Conservation (phyloP, 2,329 filamentous ascomycete species). For the Fusarium sp. region DNA sequence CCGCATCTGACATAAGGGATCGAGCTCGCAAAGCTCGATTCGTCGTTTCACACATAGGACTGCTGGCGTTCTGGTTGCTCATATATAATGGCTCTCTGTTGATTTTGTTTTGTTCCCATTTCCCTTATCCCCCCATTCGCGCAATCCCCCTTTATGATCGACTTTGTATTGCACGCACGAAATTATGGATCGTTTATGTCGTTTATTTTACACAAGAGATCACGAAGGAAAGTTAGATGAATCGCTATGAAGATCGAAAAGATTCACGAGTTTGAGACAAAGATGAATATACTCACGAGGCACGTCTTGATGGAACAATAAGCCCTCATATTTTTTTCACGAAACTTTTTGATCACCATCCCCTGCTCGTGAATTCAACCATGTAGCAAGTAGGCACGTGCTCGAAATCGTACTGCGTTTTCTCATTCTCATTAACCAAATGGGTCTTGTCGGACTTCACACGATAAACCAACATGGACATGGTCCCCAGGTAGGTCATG, state of each 20-base stretch:
- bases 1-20: constrained; percentile 36
- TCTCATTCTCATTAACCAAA: background rate
- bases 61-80: constrained; percentile 41
- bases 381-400: background rate
- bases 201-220: constrained; percentile 33
- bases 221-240: constrained; percentile 39
- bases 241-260: constrained; percentile 31
- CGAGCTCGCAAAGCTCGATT: constrained; percentile 37
- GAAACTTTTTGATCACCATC: constrained; percentile 1
- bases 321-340: constrained; percentile 29
- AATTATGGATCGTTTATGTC: constrained; percentile 26
- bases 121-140: constrained; percentile 2
- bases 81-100: constrained; percentile 35
- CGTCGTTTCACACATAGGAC: constrained; percentile 36
- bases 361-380: background rate
- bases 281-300: constrained; percentile 38
- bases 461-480: constrained; percentile 17
- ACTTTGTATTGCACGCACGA: constrained; percentile 29
- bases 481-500: constrained; percentile 28
- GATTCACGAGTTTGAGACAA: constrained; percentile 40
- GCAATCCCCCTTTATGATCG: constrained; percentile 12
- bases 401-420: constrained; percentile 7
- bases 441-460: constrained; percentile 15
- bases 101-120: constrained; percentile 13
- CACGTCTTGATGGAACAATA: constrained; percentile 26